A percentile compares a stretch with the other conserved stretches of the same genome.
Evolutionary conservation across 129 eudicot genomes (phyloP).

Genomic region (Gnaphalium uliginosum): DNA sequence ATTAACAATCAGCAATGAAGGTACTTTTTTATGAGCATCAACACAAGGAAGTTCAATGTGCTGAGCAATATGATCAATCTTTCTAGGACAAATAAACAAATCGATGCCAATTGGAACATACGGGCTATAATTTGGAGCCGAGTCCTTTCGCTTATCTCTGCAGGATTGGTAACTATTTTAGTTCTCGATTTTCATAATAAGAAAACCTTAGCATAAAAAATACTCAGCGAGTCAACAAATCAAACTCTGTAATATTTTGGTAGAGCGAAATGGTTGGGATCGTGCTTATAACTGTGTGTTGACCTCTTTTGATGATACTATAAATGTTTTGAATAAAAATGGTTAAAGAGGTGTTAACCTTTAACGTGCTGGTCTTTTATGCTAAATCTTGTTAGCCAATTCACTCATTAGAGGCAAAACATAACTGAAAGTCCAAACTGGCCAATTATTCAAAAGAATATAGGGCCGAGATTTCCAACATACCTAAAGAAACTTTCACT

Average conservation of each 20-base stretch:
- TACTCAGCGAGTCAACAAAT: background rate
- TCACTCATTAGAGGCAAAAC: no score
- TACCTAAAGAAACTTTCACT: slow-evolving; percentile 75
- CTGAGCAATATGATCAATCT: slow-evolving; percentile 79
- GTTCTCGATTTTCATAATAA: background rate
- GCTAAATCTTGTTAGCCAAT: no score
- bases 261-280: no score
- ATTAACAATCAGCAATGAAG: slow-evolving; percentile 70
- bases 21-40: slow-evolving; percentile 45
- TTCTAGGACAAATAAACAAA: slow-evolving; percentile 59
- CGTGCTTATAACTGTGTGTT: no score
- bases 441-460: no score
- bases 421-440: no score
- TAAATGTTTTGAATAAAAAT: no score
- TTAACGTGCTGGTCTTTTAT: no score
- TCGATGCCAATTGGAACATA: slow-evolving; percentile 78
- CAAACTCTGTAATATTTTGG: background rate
- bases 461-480: background rate
- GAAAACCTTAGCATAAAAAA: background rate
- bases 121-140: slow-evolving; percentile 67
- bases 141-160: slow-evolving; percentile 72
- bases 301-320: no score
- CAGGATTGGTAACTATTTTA: slow-evolving; percentile 3
- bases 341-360: no score
- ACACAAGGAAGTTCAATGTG: slow-evolving; percentile 66